Evolutionary conservation across 2,329 filamentous ascomycete species (phyloP), one percentile per base, ranked within the genome.

Genomic region (Acarospora socialis): DNA sequence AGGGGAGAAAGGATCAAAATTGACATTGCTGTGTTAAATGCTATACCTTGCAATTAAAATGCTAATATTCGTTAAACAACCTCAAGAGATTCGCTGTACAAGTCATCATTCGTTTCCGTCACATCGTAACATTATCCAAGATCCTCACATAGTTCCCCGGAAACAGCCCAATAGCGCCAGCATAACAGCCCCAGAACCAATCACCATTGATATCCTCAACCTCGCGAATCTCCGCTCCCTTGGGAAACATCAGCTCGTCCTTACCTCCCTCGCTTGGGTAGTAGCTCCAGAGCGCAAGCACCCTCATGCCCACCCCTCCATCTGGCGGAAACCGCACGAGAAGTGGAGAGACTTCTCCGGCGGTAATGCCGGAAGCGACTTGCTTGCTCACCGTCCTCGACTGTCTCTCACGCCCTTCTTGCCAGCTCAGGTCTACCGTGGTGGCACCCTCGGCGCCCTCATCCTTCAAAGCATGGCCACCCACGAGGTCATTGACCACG

Each of bases 151-250:
- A 87, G 5, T 72, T 69, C 5, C 76, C 75, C 4, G 86, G 86
- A 49, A 94, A 92, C 42, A 94, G 46, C 0, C 83, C 86, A 44
- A 72, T 75, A 15, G 59, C 61, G 0, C 83, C 84, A 57, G 83
- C 84, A 61, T 92, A 94, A 17, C 74, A 73, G 0, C 87, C 87
- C 58, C 77, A 79, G 47, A 70, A 84, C 86, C 86, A 95, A 52
- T 93, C 84, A 12, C 77, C 81, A 51, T 93, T 93, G 28, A 92
- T 73, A 52, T 90, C 80, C 51, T 87, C 78, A 21, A 79, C 73
- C 58, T 95, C 87, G 5, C 68, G 66, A 9, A 95, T 70, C 53
- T 90, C 81, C 0, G 86, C 84, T 7, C 80, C 76, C 30, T 74
- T 75, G 0, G 87, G 87, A 45, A 95, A 94, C 40, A 76, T 55